Base-by-base conservation (phyloP, 164 flowering plant genomes). In the Liriodendron chinense region DNA sequence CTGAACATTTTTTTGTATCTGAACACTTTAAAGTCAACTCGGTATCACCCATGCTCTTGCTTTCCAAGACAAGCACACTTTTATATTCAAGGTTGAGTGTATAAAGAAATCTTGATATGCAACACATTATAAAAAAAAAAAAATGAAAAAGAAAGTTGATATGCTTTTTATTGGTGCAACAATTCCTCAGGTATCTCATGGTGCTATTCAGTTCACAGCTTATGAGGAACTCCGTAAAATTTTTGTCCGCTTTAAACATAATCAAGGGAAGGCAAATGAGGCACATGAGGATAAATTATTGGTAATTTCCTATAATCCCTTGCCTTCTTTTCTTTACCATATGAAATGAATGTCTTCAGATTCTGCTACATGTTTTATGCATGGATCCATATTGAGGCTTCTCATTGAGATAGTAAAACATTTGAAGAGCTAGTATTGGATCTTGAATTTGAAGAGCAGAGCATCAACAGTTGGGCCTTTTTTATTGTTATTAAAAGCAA, bases 181-280 rank as follows among this genome's bases (percentile, higher is more conserved):
- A 10, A 69, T 85, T 80, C 88, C 85, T 92, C 94, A 96, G 99
- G 94, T 96, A 82, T 92, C 99, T 77, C 99, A 94, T 87, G 99
- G 98, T 76, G 97, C 99, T 74, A 87, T 96, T 76, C 99, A 96
- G 85, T 96, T 96, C 83, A 93, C 98, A 69, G 88, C 85, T 57
- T 96, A 94, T 81, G 99, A 96, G 85, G 98, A 96, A 81, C 89
- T 93, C 61, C 97, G 98, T 24, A 93, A 91, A 83, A 71, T 83
- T 71, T 59, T 86, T 77, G 75, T 87, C 76, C 87, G 80, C 49
- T 84, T 72, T 59, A 94, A 86, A 86, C 76, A 82, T 81, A 80
- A 72, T 75, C 70, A 68, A 71, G 82, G 74, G 24, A 74, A 70
- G 77, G 26, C 49, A 48, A 65, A 28, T 62, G 16, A 69, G 65